Base-by-base conservation (phyloP, 805 yeast species). In the Candida ipomoeae region DNA sequence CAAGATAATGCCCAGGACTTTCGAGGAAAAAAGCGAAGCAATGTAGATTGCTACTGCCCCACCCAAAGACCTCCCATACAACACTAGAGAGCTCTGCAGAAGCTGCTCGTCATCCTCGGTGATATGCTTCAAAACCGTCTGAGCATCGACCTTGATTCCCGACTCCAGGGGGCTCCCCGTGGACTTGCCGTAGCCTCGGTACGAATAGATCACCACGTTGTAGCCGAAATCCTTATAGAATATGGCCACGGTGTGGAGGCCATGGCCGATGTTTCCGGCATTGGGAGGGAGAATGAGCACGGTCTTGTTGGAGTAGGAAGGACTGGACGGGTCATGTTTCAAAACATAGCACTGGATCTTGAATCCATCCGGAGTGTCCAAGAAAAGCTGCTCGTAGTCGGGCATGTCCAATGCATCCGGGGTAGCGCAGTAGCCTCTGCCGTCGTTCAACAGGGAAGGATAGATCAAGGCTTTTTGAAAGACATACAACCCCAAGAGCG, bases 221-320 rank as follows among this genome's bases (percentile, higher is more conserved):
- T 83, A 81, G 13, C 82, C 80, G 66, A 85, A 77, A 36, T 74
- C 68, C 44, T 74, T 68, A 66, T 81, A 87, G 54, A 91, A 82
- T 8, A 85, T 65, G 44, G 83, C 75, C 2, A 87, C 96, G 7
- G 89, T 80, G 1, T 97, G 96, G 44, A 92, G 70, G 29, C 87
- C 84, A 62, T 89, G 89, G 15, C 98, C 98, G 55, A 92, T 92
- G 65, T 94, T 92, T 5, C 98, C 98, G 1, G 97, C 97, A 67
- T 92, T 92, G 4, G 98, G 98, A 44, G 90, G 83, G 46, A 91
- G 74, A 18, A 94, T 77, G 23, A 94, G 61, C 10, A 92, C 78
- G 0, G 97, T 88, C 56, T 85, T 87, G 55, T 79, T 74, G 32
- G 76, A 66, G 50, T 82, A 79, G 18, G 50, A 55, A 3, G 71